Evolutionary conservation across 1,284 basidiomycete species (phyloP), one percentile per base, ranked within the genome.

Genomic region (Moesziomyces sp.): DNA sequence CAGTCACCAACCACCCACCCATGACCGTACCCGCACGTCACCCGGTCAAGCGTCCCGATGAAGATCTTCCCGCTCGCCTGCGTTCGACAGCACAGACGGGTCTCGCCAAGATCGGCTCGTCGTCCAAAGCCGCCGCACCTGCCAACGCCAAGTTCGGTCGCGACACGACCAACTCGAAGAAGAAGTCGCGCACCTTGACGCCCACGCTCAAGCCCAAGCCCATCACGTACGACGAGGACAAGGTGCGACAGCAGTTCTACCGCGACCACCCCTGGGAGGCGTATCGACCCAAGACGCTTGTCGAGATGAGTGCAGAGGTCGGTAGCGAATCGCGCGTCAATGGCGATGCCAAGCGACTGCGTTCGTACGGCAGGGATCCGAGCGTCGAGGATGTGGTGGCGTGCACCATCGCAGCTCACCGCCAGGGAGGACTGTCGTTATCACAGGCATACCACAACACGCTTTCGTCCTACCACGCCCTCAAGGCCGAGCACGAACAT

Each of bases 261-360:
- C 87, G 88, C 55, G 96, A 99, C 86, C 95, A 97, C 83, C 94
- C 96, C 3, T 98, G 97, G 84, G 95, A 99, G 86, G 91, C 93
- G 1, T 92, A 95, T 84, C 88, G 94, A 44, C 90, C 93, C 2
- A 87, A 88, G 16, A 90, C 89, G 13, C 85, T 99, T 52, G 89
- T 92, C 0, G 96, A 99, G 86, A 81, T 83, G 35, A 78, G 78
- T 60, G 82, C 80, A 24, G 79, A 86, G 40, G 65, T 80, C 5
- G 87, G 87, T 46, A 88, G 85, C 38, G 84, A 85, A 16, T 86
- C 92, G 52, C 87, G 88, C 73, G 85, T 87, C 24, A 86, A 88
- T 52, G 88, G 90, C 74, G 87, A 88, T 28, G 83, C 83, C 30
- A 93, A 91, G 0, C 78, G 81, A 53, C 62, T 52, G 23, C 62